phyloP scores from a whole-genome alignment of 2,329 filamentous ascomycete genomes.

The Penicillium sp. region DNA sequence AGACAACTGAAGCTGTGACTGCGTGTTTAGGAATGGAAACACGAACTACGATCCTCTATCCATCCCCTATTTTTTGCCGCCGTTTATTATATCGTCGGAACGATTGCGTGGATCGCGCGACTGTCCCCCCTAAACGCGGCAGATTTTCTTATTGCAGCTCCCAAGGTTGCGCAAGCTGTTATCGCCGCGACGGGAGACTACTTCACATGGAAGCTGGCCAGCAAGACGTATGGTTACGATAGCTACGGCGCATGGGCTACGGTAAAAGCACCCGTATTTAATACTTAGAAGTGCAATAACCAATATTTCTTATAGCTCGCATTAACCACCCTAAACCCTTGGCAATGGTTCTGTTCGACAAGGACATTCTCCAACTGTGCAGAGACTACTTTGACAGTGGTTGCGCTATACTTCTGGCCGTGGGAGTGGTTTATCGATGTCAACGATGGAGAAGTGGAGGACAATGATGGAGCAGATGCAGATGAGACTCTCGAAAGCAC shows the following conservation, averaged over 20 bases:
- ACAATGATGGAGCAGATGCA: constrained; percentile 19
- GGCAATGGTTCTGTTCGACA: constrained; percentile 95
- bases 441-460: constrained; percentile 41
- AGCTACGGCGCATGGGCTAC: constrained; percentile 64
- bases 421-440: constrained; percentile 63
- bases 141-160: constrained; percentile 65
- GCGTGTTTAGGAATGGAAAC: constrained; percentile 76
- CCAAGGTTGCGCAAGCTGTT: constrained; percentile 70
- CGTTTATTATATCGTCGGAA: constrained; percentile 63
- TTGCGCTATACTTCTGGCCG: constrained; percentile 79
- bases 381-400: constrained; percentile 80
- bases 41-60: constrained; percentile 81
- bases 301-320: constrained; percentile 51
- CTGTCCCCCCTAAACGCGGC: constrained; percentile 56
- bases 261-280: constrained; percentile 44
- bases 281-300: background rate
- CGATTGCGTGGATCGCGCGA: constrained; percentile 36
- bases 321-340: constrained; percentile 72
- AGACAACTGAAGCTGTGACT: constrained; percentile 14
- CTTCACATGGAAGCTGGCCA: constrained; percentile 80
- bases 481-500: constrained; percentile 9
- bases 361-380: constrained; percentile 91
- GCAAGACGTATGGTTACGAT: constrained; percentile 64
- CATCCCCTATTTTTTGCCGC: constrained; percentile 83
- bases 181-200: constrained; percentile 77